These are phyloP conservation scores for Yamadazyma jaroonii DNA, from an alignment of 1,139 yeast genomes.

Conservation along the genomic window DNA sequence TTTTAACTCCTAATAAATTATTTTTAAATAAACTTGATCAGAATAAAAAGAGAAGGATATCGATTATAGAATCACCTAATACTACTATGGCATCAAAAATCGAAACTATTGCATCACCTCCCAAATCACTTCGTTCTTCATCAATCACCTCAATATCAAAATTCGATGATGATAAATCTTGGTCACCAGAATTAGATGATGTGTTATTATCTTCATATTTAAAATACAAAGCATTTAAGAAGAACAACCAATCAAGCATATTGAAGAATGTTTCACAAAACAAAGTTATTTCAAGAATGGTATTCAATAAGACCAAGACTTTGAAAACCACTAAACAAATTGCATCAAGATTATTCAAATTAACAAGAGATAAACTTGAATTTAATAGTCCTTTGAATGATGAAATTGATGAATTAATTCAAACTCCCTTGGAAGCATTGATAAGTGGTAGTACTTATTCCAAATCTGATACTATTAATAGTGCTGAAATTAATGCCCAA, in stretches of 20 bases:
- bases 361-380: conserved; percentile 16
- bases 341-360: conserved; percentile 30
- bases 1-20: conserved; percentile 30
- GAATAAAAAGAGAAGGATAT: conserved; percentile 11
- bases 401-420: conserved; percentile 22
- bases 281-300: conserved; percentile 42
- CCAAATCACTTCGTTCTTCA: conserved; percentile 17
- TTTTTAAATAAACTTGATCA: conserved; percentile 5
- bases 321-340: conserved; percentile 41
- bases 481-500: conserved; percentile 18
- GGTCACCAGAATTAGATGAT: conserved; percentile 40
- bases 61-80: conserved; percentile 32
- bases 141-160: conserved; percentile 10
- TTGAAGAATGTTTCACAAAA: conserved; percentile 39
- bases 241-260: conserved; percentile 24
- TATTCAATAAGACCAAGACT: conserved; percentile 36
- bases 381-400: conserved; percentile 16
- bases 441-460: conserved; percentile 12
- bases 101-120: conserved; percentile 36
- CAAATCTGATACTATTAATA: conserved; percentile 16
- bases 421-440: conserved; percentile 26
- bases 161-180: conserved; percentile 27
- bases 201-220: conserved; percentile 33
- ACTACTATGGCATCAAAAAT: conserved; percentile 38
- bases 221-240: conserved; percentile 35